Percentiles rank a stretch among this genome's conserved stretches.
These are phyloP conservation scores for Daedaleopsis nitida DNA, from an alignment of 768 basidiomycete genomes.

Conservation along the genomic window DNA sequence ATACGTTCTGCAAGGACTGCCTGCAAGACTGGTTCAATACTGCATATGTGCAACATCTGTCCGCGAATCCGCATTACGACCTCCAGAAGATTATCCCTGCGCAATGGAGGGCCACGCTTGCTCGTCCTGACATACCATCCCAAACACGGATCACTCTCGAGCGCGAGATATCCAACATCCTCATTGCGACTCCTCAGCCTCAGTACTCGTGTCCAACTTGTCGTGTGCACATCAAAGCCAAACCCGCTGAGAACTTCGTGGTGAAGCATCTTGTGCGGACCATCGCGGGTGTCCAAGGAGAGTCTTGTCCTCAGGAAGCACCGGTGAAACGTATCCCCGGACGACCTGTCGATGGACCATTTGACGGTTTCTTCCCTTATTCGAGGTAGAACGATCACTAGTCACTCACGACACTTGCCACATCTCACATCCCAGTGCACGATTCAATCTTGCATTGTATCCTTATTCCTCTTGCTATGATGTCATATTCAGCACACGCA, in stretches of 20 bases:
- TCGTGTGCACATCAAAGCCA: slow-evolving; percentile 47
- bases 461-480: background rate
- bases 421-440: background rate
- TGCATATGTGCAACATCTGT: slow-evolving; percentile 50
- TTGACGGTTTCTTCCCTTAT: slow-evolving; percentile 28
- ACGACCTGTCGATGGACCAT: slow-evolving; percentile 16
- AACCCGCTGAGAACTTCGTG: slow-evolving; percentile 61
- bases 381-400: background rate
- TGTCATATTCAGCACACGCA: background rate
- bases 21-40: slow-evolving; percentile 57
- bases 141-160: slow-evolving; percentile 10
- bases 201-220: slow-evolving; percentile 72
- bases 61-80: slow-evolving; percentile 47
- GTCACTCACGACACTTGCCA: background rate
- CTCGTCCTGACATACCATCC: slow-evolving; percentile 4
- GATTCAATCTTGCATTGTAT: background rate
- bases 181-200: slow-evolving; percentile 38
- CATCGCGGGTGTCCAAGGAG: slow-evolving; percentile 51
- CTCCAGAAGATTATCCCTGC: slow-evolving; percentile 6
- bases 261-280: slow-evolving; percentile 58
- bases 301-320: slow-evolving; percentile 40
- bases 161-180: slow-evolving; percentile 8
- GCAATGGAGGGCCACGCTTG: slow-evolving; percentile 14
- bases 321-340: background rate
- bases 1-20: slow-evolving; percentile 67